Conservation (phyloP, 2,329 filamentous ascomycete genomes). For the Colletotrichum liaoningense region DNA sequence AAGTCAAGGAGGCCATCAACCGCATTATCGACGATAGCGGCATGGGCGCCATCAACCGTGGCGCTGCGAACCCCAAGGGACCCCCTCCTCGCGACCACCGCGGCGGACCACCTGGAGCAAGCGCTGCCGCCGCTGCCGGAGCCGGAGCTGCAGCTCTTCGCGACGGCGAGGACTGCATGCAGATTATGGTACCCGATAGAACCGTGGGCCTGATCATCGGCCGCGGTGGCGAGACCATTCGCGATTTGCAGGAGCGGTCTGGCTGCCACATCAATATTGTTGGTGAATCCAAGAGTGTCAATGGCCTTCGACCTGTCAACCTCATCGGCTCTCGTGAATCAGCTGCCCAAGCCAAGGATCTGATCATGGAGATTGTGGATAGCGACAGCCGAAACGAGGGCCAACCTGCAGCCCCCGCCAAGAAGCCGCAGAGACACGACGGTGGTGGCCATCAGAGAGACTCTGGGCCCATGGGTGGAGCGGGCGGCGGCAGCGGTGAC, state of each 20-base stretch:
- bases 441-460: constrained; percentile 46
- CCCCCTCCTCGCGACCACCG: constrained; percentile 45
- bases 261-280: constrained; percentile 98
- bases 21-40: constrained; percentile 87
- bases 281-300: constrained; percentile 91
- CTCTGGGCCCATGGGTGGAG: constrained; percentile 42
- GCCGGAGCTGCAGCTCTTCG: constrained; percentile 62
- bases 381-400: constrained; percentile 79
- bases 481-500: constrained; percentile 57
- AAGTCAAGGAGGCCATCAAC: constrained; percentile 86
- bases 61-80: constrained; percentile 52
- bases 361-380: constrained; percentile 94
- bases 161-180: constrained; percentile 86
- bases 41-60: constrained; percentile 60
- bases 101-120: constrained; percentile 44
- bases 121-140: constrained; percentile 44
- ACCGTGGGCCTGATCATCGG: constrained; percentile 94
- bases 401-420: constrained; percentile 42
- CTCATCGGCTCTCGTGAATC: constrained; percentile 83
- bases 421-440: constrained; percentile 45
- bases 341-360: constrained; percentile 82
- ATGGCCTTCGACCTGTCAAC: constrained; percentile 89
- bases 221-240: constrained; percentile 92
- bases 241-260: constrained; percentile 89
- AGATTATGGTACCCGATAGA: constrained; percentile 95